Conservation (phyloP, 1,284 basidiomycete genomes). For the Ustilago esculenta region DNA sequence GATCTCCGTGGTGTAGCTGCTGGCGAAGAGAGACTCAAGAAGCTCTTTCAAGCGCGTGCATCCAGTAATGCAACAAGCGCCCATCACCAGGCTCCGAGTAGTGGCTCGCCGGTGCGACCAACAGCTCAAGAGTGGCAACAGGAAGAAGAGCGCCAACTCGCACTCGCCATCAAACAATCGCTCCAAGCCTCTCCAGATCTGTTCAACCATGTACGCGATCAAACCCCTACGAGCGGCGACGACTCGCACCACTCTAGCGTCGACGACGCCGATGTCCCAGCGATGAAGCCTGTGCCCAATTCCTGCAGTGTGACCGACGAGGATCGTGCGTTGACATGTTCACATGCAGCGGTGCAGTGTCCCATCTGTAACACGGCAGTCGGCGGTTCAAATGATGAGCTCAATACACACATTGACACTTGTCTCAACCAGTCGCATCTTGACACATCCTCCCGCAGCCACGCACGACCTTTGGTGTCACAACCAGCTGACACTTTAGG, state of each 20-base stretch:
- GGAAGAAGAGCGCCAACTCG: constrained; percentile 46
- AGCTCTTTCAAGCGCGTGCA: constrained; percentile 23
- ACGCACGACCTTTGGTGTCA: not conserved
- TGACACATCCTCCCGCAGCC: not conserved
- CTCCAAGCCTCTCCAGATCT: constrained; percentile 24
- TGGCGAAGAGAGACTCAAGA: constrained; percentile 33
- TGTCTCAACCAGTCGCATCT: constrained; percentile 33
- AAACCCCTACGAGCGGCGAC: not conserved
- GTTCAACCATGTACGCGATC: constrained; percentile 17
- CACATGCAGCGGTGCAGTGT: constrained; percentile 16
- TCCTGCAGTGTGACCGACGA: too few relatives aligned
- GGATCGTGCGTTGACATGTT: too few relatives aligned
- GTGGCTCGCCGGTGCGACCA: not conserved
- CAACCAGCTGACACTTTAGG: not conserved
- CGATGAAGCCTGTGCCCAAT: not conserved
- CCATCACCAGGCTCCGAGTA: not conserved
- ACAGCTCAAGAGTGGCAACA: constrained; percentile 30
- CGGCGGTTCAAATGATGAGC: constrained; percentile 28
- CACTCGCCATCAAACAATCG: constrained; percentile 43
- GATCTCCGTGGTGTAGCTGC: constrained; percentile 47
- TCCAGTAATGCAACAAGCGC: not conserved
- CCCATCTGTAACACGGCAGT: constrained; percentile 35
- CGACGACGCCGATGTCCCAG: too few relatives aligned
- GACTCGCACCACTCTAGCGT: not conserved
- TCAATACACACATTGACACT: constrained; percentile 50